Conservation (phyloP, 2,329 filamentous ascomycete species). For the Thermochaetoides dissita region DNA sequence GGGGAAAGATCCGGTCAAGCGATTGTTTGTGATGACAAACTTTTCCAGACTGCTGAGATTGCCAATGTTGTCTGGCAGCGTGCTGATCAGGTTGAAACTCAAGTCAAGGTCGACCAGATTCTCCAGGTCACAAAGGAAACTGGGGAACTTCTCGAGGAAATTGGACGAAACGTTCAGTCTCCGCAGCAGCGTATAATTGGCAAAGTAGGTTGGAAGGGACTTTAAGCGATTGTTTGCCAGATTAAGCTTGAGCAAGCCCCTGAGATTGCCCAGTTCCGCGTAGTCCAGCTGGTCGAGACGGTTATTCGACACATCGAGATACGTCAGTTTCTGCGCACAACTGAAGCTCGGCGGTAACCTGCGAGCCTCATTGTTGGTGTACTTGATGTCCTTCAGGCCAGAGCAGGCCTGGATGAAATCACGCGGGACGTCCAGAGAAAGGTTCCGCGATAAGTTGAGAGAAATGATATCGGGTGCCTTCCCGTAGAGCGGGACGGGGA, state of each 20-base stretch:
- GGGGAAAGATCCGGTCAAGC: conserved; percentile 62
- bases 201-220: conserved; percentile 68
- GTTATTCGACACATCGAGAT: conserved; percentile 91
- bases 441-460: conserved; percentile 81
- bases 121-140: conserved; percentile 68
- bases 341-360: conserved; percentile 73
- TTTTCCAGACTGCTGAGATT: conserved; percentile 68
- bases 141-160: conserved; percentile 70
- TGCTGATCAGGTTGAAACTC: conserved; percentile 84
- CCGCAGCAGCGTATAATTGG: conserved; percentile 61
- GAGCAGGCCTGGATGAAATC: conserved; percentile 93
- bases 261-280: conserved; percentile 63
- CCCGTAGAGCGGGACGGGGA: conserved; percentile 85
- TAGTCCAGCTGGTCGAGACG: conserved; percentile 75
- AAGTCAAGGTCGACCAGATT: conserved; percentile 86
- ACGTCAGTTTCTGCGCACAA: conserved; percentile 67
- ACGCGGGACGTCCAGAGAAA: conserved; percentile 82
- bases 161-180: conserved; percentile 91
- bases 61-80: conserved; percentile 64
- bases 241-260: conserved; percentile 72
- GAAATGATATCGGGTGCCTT: conserved; percentile 88
- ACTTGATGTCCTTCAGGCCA: conserved; percentile 88
- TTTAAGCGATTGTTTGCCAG: conserved; percentile 85
- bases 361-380: conserved; percentile 83
- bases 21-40: conserved; percentile 92